Conservation (phyloP, 1,284 basidiomycete genomes). For the Ceratobasidium sp. region DNA sequence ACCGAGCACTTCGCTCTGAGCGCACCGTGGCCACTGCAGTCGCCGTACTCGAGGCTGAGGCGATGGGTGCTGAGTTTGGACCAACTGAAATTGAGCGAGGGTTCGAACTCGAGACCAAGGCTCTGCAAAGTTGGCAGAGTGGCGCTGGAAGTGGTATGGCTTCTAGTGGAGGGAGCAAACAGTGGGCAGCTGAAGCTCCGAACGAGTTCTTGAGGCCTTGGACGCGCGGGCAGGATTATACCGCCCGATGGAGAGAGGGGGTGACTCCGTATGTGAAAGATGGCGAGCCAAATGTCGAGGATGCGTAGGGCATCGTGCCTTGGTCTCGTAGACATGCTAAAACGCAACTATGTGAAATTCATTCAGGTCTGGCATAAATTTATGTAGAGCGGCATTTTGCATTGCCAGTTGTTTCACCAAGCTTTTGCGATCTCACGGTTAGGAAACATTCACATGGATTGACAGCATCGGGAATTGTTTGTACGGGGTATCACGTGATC, state of each 20-base stretch:
- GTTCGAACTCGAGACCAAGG: conserved; percentile 70
- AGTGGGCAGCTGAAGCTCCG: conserved; percentile 72
- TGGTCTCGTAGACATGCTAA: background rate
- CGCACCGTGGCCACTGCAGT: conserved; percentile 81
- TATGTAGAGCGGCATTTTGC: too few species aligned
- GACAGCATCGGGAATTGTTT: conserved; percentile 12
- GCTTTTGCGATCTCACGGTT: background rate
- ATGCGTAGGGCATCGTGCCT: background rate
- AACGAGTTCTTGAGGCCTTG: conserved; percentile 61
- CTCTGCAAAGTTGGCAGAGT: conserved; percentile 68
- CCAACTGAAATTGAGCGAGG: conserved; percentile 69
- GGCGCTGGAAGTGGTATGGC: conserved; percentile 67
- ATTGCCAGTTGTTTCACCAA: too few species aligned
- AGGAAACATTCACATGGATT: background rate
- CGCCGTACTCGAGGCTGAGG: conserved; percentile 83
- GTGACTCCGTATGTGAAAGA: conserved; percentile 61
- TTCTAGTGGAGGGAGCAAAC: conserved; percentile 71
- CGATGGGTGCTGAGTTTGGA: conserved; percentile 77
- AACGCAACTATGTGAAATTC: background rate
- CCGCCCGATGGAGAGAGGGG: conserved; percentile 74
- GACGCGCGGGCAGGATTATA: conserved; percentile 75
- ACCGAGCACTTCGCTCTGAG: conserved; percentile 85
- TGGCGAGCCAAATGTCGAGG: background rate
- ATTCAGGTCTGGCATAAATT: background rate
- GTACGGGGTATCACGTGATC: conserved; percentile 26